These are phyloP conservation scores for Daucus carota DNA, from an alignment of 129 eudicot genomes.

Conservation along the genomic window DH1_v3.0 NC_030387.2:3565001-3565500, in stretches of 20 bases:
- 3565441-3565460: background rate
- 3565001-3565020: too few relatives aligned
- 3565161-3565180: too few relatives aligned
- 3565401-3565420: background rate
- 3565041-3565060: too few relatives aligned
- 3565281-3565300: background rate
- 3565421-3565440: slow-evolving; percentile 6
- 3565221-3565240: too few relatives aligned
- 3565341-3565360: background rate
- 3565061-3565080: too few relatives aligned
- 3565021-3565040: too few relatives aligned
- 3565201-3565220: too few relatives aligned
- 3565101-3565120: too few relatives aligned
- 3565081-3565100: too few relatives aligned
- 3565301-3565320: background rate
- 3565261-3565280: background rate
- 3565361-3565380: slow-evolving; percentile 12
- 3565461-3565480: background rate
- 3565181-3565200: too few relatives aligned
- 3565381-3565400: slow-evolving; percentile 1
- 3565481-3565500: background rate
- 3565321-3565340: background rate
- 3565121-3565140: too few relatives aligned
- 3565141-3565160: too few relatives aligned
- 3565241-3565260: background rate